Evolutionary conservation across 2,329 filamentous ascomycete species (phyloP), one percentile per base, ranked within the genome.

Genomic region (Proliferodiscus dingleyae): DNA sequence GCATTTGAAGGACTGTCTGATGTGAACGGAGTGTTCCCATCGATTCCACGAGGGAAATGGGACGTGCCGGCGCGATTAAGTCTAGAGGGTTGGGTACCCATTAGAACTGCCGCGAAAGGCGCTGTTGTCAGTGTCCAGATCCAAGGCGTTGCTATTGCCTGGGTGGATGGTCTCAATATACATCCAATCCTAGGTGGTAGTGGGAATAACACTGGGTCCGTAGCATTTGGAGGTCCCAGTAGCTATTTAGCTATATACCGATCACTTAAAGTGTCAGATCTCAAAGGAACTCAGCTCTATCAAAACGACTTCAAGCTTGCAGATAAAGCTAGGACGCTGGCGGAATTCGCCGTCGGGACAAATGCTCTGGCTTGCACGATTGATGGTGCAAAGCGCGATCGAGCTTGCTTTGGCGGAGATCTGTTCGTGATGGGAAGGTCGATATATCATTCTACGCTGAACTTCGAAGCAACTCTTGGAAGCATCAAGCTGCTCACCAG

Each of bases 391-490:
- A 81, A 81, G 56, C 68, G 77, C 28, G 78, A 81, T 53, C 68
- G 75, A 9, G 64, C 77, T 22, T 71, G 80, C 2, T 82, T 77
- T 74, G 74, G 77, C 7, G 78, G 78, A 1, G 78, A 82, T 55
- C 49, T 57, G 8, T 54, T 47, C n/a, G 51, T 57, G 7, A 53
- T 55, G 47, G 51, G 52, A 16, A 42, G 54, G 3, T 57, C 54
- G 8, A 52, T 54, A 9, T 54, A 43, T 28, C 49, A 53, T 24
- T 56, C 53, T 4, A 55, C 54, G 11, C 38, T 39, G 8, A 52
- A 53, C 22, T 40, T 55, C 33, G 41, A 55, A 36, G 52, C 54
- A 9, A 39, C 49, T 18, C 28, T 50, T 13, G 52, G 54, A n/a
- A 53, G 50, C 24, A 55, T 56, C 33, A 47, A 43, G 16, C 45